These are phyloP conservation scores for Malassezia pachydermatis DNA, from an alignment of 1,284 basidiomycete species.

Conservation along the genomic window DNA sequence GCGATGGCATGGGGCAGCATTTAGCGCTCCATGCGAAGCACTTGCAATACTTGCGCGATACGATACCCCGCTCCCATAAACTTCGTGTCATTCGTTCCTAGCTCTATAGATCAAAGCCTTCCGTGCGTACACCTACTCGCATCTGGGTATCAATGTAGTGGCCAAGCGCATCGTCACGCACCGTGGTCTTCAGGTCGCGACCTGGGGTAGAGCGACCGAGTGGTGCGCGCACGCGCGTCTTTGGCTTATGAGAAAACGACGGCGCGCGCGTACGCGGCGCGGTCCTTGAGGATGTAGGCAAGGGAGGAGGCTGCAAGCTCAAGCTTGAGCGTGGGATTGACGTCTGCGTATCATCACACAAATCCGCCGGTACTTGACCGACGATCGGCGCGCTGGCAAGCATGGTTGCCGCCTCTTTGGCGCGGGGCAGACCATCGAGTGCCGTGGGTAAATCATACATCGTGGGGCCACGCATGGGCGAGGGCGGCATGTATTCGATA, in stretches of 20 bases:
- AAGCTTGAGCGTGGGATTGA: too few relatives aligned
- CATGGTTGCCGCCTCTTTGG: conserved; percentile 20
- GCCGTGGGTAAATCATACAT: conserved; percentile 28
- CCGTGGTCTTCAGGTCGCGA: neutral
- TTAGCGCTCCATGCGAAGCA: conserved; percentile 73
- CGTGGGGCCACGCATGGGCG: neutral
- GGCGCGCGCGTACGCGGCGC: too few relatives aligned
- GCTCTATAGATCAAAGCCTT: neutral
- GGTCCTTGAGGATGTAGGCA: too few relatives aligned
- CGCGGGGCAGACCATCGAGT: conserved; percentile 30
- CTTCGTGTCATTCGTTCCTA: conserved; percentile 25
- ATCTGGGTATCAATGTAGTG: neutral
- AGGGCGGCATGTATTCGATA: conserved; percentile 35
- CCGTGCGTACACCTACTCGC: neutral
- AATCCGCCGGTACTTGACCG: neutral
- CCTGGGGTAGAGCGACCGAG: neutral
- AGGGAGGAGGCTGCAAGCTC: too few relatives aligned
- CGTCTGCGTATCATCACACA: neutral
- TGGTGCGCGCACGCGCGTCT: neutral
- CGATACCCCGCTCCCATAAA: conserved; percentile 27
- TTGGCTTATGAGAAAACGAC: too few relatives aligned
- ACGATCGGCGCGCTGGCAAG: conserved; percentile 8
- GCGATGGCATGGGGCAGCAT: conserved; percentile 71
- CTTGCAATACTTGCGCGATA: conserved; percentile 74
- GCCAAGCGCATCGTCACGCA: neutral